Conservation (phyloP, 495 filamentous ascomycete genomes). For the Trypethelium eluteriae region DNA sequence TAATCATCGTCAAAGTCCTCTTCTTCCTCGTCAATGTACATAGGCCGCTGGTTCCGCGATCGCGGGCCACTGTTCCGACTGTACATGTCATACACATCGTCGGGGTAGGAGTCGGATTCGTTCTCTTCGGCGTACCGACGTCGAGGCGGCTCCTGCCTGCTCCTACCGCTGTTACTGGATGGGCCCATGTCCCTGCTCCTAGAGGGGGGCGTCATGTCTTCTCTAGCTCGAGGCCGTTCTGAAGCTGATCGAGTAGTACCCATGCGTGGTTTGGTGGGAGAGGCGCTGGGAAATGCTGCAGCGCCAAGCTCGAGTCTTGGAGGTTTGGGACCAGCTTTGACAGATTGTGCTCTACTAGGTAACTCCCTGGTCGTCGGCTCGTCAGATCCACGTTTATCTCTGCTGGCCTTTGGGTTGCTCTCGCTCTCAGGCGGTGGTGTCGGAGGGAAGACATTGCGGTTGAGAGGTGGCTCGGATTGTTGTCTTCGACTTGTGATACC, state of each 20-base stretch:
- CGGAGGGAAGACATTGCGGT: slow-evolving; percentile 85
- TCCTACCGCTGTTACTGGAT: slow-evolving; percentile 22
- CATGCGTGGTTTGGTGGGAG: slow-evolving; percentile 23
- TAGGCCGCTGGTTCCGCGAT: slow-evolving; percentile 24
- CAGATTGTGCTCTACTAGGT: slow-evolving; percentile 2
- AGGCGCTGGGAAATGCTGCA: slow-evolving; percentile 35
- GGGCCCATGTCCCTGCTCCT: slow-evolving; percentile 22
- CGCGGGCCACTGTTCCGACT: slow-evolving; percentile 33
- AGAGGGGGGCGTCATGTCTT: slow-evolving; percentile 12
- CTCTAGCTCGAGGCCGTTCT: slow-evolving; percentile 30
- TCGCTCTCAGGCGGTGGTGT: slow-evolving; percentile 82
- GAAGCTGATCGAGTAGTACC: slow-evolving; percentile 32
- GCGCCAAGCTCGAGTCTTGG: slow-evolving; percentile 33
- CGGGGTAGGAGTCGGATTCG: slow-evolving; percentile 51
- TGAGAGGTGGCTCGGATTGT: slow-evolving; percentile 76
- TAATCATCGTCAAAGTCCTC: slow-evolving; percentile 19
- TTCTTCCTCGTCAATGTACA: slow-evolving; percentile 49
- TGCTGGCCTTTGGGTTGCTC: slow-evolving; percentile 43
- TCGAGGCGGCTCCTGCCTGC: slow-evolving; percentile 16
- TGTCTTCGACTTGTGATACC: slow-evolving; percentile 69
- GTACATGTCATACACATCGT: slow-evolving; percentile 68
- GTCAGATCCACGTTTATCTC: slow-evolving; percentile 15
- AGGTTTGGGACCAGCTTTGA: slow-evolving; percentile 31
- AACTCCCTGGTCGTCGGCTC: slow-evolving; percentile 7
- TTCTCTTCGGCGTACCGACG: slow-evolving; percentile 23